Evolutionary conservation across 177 flowering plant species (phyloP), one percentile per base, ranked within the genome.

Genomic region (Tripterygium wilfordii): DNA sequence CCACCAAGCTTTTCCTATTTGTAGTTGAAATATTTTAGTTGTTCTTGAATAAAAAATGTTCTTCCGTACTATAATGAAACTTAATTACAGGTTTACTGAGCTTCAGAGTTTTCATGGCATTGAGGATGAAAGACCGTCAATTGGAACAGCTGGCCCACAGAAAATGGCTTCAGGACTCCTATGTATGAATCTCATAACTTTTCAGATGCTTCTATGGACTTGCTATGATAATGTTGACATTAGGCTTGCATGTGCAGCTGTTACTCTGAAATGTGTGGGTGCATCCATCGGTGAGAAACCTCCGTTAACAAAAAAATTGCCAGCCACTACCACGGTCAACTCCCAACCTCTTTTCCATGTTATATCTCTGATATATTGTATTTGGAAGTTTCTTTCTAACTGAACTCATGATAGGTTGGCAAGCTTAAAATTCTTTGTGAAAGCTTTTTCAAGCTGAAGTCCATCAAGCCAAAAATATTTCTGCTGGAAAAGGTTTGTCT

Each of bases 131-230:
- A 79, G 70, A 58, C 72, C 77, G 40, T 53, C 70, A 14, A 44
- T 23, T 39, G 72, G 62, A 46, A 54, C 65, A 32, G 56, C 74
- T 19, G 96, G 95, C 35, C 88, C 83, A 44, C 88, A 85, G 49
- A 94, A 85, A 69, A 76, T 87, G 95, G 63, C 88, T 23, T 75
- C 92, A 8, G 92, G 97, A 53, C 84, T 94, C 30, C 36, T 94
- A 25, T 72, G 99, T 92, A 82, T 49, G 80, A 28, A 35, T 28
- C 49, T 29, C 25, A 21, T 13, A 42, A 33, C 8, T 2, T 22
- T 18, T 45, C 32, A 8, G n/a, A 12, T 53, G 26, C 9, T 42
- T 40, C 35, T 21, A 24, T 15, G 20, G 26, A n/a, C 3, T 15
- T 49, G 0, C 17, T 64, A 40, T 28, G 10, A 43, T 42, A 17